Evolutionary conservation across 352 stramenopile species (phyloP), one percentile per base, ranked within the genome.

Genomic region (Pythium grandisporangium): DNA sequence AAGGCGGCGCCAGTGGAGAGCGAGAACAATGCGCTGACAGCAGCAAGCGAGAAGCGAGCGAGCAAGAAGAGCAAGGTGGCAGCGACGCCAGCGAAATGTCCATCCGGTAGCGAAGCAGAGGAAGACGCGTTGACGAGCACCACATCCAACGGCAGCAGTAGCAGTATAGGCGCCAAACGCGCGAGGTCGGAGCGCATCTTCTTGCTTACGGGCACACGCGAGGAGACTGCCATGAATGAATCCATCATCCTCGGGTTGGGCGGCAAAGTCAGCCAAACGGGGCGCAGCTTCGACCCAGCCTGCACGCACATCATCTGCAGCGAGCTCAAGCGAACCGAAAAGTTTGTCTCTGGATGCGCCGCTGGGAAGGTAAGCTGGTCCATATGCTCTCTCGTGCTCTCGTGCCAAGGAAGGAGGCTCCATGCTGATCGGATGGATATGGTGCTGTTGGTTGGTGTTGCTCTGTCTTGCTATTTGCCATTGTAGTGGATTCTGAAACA

Each of bases 251-350:
- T 66, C 22, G 62, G 59, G 2, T 52, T 93, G 14, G 78, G 74
- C 32, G 78, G 67, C 29, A 63, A 43, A 13, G 68, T 88, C 13
- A 82, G 77, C 46, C 51, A 83, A 20, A 80, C 66, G 25, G 71
- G 67, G 29, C 70, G 81, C 20, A 66, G 69, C 14, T 93, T 71
- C 52, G 78, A 93, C 30, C 62, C 46, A 30, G 58, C 58, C 17
- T 83, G 78, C 53, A 91, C 81, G 3, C 76, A 93, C 53, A 84
- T 93, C 53, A 88, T 93, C 45, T 92, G 75, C 53, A 89, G 70
- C 26, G 76, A 92, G 44, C 64, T 93, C 21, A 89, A 89, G 59
- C 71, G 81, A 2, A 93, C 81, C 4, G 81, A 93, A 48, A 93
- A 93, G 50, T 88, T 93, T 43, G 66, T 93, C 16, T 71, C 75